Evolutionary conservation across 768 basidiomycete genomes (phyloP).

Genomic region (Mycena rebaudengoi): DNA sequence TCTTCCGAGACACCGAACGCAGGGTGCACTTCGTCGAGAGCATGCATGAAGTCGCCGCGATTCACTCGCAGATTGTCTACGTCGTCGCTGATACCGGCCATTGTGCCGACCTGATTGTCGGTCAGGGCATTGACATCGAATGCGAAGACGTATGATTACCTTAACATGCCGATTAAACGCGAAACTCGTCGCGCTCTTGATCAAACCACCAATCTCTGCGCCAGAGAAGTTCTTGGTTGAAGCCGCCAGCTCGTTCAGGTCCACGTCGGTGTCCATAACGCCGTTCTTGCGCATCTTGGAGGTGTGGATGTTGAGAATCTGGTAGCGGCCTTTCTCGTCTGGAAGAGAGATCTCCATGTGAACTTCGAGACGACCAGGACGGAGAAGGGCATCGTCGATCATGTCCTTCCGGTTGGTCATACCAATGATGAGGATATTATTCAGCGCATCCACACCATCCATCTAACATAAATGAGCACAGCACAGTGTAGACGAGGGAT

Average conservation of each 20-base stretch:
- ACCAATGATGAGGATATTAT: slow-evolving; percentile 99
- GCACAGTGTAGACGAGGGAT: not conserved
- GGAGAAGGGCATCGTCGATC: slow-evolving; percentile 98
- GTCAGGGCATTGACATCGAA: not conserved
- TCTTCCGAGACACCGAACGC: slow-evolving; percentile 98
- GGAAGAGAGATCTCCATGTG: slow-evolving; percentile 99
- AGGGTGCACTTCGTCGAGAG: slow-evolving; percentile 93
- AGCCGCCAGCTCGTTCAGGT: slow-evolving; percentile 81
- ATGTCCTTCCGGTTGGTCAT: slow-evolving; percentile 99
- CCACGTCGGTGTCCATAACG: slow-evolving; percentile 88
- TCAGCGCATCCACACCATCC: slow-evolving; percentile 98
- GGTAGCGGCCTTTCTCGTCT: slow-evolving; percentile 89
- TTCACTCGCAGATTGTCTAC: slow-evolving; percentile 93
- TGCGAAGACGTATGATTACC: slow-evolving; percentile 42
- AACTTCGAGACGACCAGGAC: slow-evolving; percentile 97
- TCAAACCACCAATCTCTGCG: slow-evolving; percentile 93
- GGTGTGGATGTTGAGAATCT: slow-evolving; percentile 97
- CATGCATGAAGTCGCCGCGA: slow-evolving; percentile 85
- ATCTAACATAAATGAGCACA: slow-evolving; percentile 65
- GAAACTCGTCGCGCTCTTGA: slow-evolving; percentile 98
- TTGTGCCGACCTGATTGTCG: slow-evolving; percentile 76
- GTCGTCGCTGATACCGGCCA: slow-evolving; percentile 96
- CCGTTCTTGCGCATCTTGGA: slow-evolving; percentile 91
- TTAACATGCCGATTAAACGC: slow-evolving; percentile 98
- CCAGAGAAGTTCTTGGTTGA: slow-evolving; percentile 97